Evolutionary conservation across 2,329 filamentous ascomycete genomes (phyloP).

Genomic region (Fusarium sarcochroum): DNA sequence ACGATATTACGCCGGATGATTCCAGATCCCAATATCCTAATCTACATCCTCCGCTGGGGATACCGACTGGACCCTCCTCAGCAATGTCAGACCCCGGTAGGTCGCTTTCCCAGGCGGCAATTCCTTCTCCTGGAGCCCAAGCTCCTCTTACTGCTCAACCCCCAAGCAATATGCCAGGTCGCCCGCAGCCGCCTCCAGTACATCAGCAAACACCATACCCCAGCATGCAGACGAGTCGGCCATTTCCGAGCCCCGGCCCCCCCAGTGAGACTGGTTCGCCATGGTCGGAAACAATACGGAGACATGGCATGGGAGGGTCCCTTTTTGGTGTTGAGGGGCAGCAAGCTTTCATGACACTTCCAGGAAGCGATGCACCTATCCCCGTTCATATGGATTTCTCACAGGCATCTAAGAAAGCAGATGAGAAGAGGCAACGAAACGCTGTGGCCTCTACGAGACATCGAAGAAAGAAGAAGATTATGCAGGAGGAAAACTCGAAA

Average conservation of each 20-base stretch:
- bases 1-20: constrained; percentile 48
- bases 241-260: constrained; percentile 39
- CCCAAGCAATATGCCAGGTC: constrained; percentile 39
- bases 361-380: constrained; percentile 59
- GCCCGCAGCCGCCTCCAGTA: constrained; percentile 32
- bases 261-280: constrained; percentile 44
- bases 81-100: constrained; percentile 50
- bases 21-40: constrained; percentile 45
- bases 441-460: constrained; percentile 89
- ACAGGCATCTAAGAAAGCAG: constrained; percentile 84
- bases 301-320: constrained; percentile 47
- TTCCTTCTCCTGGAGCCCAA: constrained; percentile 45
- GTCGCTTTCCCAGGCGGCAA: constrained; percentile 55
- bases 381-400: constrained; percentile 82
- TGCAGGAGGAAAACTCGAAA: constrained; percentile 79
- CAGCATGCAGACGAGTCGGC: constrained; percentile 38
- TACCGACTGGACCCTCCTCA: constrained; percentile 41
- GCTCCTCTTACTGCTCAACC: constrained; percentile 44
- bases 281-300: constrained; percentile 54
- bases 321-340: constrained; percentile 53
- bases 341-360: constrained; percentile 57
- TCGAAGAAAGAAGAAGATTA: constrained; percentile 84
- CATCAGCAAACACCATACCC: constrained; percentile 42
- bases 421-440: constrained; percentile 88
- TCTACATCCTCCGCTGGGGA: constrained; percentile 46